Percentiles rank a stretch among this genome's conserved stretches.
Conservation (phyloP, 1,139 yeast genomes). For the Pichia sp. region DNA sequence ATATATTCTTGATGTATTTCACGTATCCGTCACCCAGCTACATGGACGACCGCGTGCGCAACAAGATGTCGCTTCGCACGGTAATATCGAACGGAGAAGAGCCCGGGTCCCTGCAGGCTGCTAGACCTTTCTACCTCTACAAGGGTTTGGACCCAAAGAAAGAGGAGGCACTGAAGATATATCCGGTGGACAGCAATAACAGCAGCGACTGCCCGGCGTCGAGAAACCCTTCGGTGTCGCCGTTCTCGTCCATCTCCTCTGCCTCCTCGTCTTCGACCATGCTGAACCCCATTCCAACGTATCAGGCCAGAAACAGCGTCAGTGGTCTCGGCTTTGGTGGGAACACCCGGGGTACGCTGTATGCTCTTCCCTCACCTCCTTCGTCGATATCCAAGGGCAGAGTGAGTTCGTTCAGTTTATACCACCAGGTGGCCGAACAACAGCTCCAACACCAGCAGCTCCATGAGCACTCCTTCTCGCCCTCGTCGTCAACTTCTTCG, state of each 20-base stretch:
- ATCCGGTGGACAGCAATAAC: constrained; percentile 12
- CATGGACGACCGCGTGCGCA: neutral
- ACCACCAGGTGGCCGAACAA: neutral
- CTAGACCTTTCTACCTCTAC: constrained; percentile 27
- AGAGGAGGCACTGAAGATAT: constrained; percentile 14
- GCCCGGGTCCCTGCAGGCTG: no score
- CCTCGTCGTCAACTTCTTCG: neutral
- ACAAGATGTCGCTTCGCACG: constrained; percentile 4
- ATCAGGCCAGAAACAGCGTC: neutral
- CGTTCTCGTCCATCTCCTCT: neutral
- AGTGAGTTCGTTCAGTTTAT: neutral
- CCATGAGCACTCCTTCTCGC: neutral
- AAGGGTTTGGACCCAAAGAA: constrained; percentile 16
- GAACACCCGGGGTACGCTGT: neutral
- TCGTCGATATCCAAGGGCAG: constrained; percentile 1
- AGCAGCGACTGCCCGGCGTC: neutral
- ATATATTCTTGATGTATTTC: neutral
- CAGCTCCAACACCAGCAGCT: neutral
- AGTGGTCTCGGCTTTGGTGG: neutral
- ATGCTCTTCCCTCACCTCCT: constrained; percentile 5
- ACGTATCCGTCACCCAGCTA: neutral
- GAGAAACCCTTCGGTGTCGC: neutral
- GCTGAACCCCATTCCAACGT: neutral
- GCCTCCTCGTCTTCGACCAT: neutral
- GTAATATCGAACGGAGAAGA: neutral